Evolutionary conservation across 1,284 basidiomycete genomes (phyloP).

Genomic region (Neonothopanus nambi): DNA sequence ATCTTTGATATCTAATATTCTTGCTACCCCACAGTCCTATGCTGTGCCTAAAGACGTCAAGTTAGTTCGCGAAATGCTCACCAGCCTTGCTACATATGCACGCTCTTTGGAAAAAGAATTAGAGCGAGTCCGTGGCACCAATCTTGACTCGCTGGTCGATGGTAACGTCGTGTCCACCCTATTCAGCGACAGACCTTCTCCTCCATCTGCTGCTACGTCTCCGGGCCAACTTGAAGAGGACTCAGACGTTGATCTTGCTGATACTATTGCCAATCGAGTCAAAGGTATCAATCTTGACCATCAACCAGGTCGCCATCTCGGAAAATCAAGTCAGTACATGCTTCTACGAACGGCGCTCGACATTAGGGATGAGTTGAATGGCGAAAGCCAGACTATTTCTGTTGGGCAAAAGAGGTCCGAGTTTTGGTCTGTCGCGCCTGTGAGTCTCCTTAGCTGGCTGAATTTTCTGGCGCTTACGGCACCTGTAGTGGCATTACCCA

Average conservation of each 20-base stretch:
- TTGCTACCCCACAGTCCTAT: constrained; percentile 5
- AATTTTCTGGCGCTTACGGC: background rate
- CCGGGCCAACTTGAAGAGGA: constrained; percentile 9
- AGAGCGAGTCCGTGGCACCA: background rate
- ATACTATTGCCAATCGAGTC: constrained; percentile 16
- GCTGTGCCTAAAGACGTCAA: constrained; percentile 19
- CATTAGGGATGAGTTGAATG: constrained; percentile 46
- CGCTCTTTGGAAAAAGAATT: constrained; percentile 15
- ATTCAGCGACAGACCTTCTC: background rate
- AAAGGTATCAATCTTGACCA: constrained; percentile 22
- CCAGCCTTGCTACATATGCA: constrained; percentile 16
- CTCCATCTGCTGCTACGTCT: background rate
- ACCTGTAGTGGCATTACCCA: constrained; percentile 30
- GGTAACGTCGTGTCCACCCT: background rate
- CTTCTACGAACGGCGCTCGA: constrained; percentile 51
- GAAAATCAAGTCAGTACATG: constrained; percentile 52
- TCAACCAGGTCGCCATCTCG: constrained; percentile 44
- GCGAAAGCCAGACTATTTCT: constrained; percentile 16
- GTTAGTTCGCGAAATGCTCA: constrained; percentile 10
- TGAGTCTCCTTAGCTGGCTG: background rate
- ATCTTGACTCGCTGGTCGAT: background rate
- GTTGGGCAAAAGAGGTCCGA: constrained; percentile 15
- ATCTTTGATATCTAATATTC: constrained; percentile 6
- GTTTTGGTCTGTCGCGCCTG: constrained; percentile 23
- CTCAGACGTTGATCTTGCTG: constrained; percentile 16